These are phyloP conservation scores for Globisporangium viniferum DNA, from an alignment of 352 stramenopile species.

Conservation along the genomic window DNA sequence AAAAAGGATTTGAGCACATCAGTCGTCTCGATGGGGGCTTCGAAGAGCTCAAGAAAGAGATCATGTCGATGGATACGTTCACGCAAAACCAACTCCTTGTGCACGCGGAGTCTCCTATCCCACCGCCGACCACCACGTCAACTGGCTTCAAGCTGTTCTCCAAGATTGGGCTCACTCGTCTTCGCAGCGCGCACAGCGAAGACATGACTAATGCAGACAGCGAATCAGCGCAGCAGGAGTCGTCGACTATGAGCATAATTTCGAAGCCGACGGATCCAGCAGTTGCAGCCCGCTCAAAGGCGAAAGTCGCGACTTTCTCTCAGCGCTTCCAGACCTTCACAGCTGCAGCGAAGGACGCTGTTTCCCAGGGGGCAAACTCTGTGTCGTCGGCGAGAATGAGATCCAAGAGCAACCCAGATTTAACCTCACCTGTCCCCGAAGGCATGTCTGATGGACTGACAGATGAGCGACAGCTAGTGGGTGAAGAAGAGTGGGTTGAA, in stretches of 20 bases:
- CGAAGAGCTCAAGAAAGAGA: slow-evolving; percentile 69
- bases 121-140: slow-evolving; percentile 18
- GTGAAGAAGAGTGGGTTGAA: slow-evolving; percentile 79
- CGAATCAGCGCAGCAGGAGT: background rate
- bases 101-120: slow-evolving; percentile 9
- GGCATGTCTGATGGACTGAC: slow-evolving; percentile 16
- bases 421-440: slow-evolving; percentile 5
- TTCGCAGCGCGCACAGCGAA: slow-evolving; percentile 31
- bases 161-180: slow-evolving; percentile 49
- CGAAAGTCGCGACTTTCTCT: slow-evolving; percentile 51
- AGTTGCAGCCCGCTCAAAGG: slow-evolving; percentile 10
- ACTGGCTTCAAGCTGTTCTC: slow-evolving; percentile 42
- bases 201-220: slow-evolving; percentile 18
- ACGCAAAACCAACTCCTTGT: slow-evolving; percentile 76
- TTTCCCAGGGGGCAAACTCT: slow-evolving; percentile 31
- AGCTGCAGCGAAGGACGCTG: slow-evolving; percentile 63
- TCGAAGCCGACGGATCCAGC: background rate
- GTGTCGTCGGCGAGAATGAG: slow-evolving; percentile 9
- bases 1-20: slow-evolving; percentile 86
- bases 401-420: slow-evolving; percentile 19
- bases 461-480: slow-evolving; percentile 32
- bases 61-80: slow-evolving; percentile 60
- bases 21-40: slow-evolving; percentile 82
- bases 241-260: background rate
- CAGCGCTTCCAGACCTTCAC: slow-evolving; percentile 67